Base-by-base conservation (phyloP, 2,329 filamentous ascomycete species). In the Lachnellula cervina region DNA sequence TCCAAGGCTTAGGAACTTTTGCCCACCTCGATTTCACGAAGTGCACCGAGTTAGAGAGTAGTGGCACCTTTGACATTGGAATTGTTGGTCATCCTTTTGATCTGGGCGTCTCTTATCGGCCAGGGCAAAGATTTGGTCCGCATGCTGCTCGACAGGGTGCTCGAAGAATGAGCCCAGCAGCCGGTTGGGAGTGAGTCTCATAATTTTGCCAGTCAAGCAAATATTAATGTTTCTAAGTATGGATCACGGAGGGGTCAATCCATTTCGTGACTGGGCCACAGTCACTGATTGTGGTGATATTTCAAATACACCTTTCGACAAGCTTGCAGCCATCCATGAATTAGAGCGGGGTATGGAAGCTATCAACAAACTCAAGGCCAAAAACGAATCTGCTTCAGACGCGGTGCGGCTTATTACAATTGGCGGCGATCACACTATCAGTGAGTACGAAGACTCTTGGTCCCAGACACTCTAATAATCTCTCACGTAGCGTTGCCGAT, bases 371-470 rank as follows among this genome's bases (percentile, higher is more conserved):
- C 49, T 54, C 42, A 60, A 57, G 23, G 57, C 67, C 2, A 66
- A 67, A 51, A 67, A 68, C 43, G 52, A 49, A 5, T 62, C 65
- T n/a, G 57, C 56, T 19, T 56, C 52, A 14, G 62, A 68, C 53
- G 61, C 61, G 16, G 57, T 66, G 5, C 57, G 66, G 37, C 54
- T 65, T n/a, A 63, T 69, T 28, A 62, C 56, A 1, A 65, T 69
- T 48, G 66, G 66, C 21, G 66, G 66, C 23, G 66, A 68, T 54
- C 66, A 69, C 52, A 68, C 66, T 5, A 68, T 68, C n/a, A 68
- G 66, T 68, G 51, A 59, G 49, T 37, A 16, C 16, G 44, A 2
- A 19, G 11, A 5, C 25, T 17, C 19, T 23, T 4, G 11, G 2
- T 37, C 14, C 13, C 23, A n/a, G 32, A 21, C 23, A 23, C 6